phyloP scores from a whole-genome alignment of 1,139 yeast species.

The Debaryomyces psychrophilus region DNA sequence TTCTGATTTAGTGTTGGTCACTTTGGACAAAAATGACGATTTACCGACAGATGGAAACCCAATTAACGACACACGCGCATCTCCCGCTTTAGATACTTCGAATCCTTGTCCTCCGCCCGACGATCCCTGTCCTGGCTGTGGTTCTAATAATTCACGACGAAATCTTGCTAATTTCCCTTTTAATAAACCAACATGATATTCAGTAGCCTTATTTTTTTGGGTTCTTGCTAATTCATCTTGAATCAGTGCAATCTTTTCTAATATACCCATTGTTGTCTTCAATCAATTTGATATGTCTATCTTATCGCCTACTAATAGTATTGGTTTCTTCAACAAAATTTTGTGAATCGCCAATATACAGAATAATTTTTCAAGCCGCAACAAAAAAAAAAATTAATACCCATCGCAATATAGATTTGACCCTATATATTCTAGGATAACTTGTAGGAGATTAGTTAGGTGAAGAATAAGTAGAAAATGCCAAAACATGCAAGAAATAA shows the following conservation, averaged over 20 bases:
- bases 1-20: slow-evolving; percentile 91
- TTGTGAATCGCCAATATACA: slow-evolving; percentile 5
- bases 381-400: slow-evolving; percentile 3
- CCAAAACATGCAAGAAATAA: slow-evolving; percentile 14
- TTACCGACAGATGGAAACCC: slow-evolving; percentile 99
- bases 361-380: slow-evolving; percentile 8
- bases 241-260: slow-evolving; percentile 83
- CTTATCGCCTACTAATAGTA: background rate
- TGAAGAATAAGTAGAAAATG: slow-evolving; percentile 11
- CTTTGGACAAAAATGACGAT: slow-evolving; percentile 81
- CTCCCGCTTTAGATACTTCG: slow-evolving; percentile 94
- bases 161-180: slow-evolving; percentile 96
- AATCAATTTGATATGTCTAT: slow-evolving; percentile 2
- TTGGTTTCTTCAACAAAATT: background rate
- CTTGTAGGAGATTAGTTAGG: background rate
- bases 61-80: slow-evolving; percentile 91
- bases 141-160: slow-evolving; percentile 88
- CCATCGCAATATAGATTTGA: slow-evolving; percentile 7
- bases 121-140: slow-evolving; percentile 72
- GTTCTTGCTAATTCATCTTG: slow-evolving; percentile 94
- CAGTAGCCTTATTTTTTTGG: slow-evolving; percentile 97
- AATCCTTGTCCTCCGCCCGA: slow-evolving; percentile 85
- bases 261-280: slow-evolving; percentile 28
- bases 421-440: background rate
- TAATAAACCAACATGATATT: slow-evolving; percentile 89